Evolutionary conservation across 805 yeast genomes (phyloP).

Genomic region (Starmerella lactis-condensi): DNA sequence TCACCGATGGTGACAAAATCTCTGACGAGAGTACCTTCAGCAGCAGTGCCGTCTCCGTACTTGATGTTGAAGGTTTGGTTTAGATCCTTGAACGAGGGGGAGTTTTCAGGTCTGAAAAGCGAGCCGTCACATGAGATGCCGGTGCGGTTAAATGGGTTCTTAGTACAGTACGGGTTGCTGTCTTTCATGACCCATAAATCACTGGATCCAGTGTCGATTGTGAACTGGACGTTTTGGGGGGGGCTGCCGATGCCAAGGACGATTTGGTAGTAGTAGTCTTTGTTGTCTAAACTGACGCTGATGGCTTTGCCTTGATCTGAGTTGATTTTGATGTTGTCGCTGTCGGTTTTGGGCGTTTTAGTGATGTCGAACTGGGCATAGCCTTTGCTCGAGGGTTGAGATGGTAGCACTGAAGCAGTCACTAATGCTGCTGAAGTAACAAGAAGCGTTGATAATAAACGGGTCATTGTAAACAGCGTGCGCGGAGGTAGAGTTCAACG

Average conservation of each 20-base stretch:
- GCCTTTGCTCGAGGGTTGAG: too few species aligned
- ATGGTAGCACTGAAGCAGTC: too few species aligned
- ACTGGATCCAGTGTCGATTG: conserved; percentile 56
- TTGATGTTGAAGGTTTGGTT: conserved; percentile 14
- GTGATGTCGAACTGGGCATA: conserved; percentile 6
- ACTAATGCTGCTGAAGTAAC: too few species aligned
- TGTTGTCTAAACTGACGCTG: conserved; percentile 5
- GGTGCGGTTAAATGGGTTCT: conserved; percentile 9
- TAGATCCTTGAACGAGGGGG: conserved; percentile 16
- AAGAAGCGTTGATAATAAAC: too few species aligned
- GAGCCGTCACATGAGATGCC: conserved; percentile 10
- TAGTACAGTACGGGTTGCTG: conserved; percentile 10
- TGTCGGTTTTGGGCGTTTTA: conserved; percentile 1
- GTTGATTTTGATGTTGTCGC: conserved; percentile 2
- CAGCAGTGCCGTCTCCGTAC: conserved; percentile 31
- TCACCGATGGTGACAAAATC: conserved; percentile 39
- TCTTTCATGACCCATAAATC: conserved; percentile 40
- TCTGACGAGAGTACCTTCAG: conserved; percentile 28
- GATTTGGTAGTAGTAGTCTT: conserved; percentile 15
- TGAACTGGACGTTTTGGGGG: conserved; percentile 31
- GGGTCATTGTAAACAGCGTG: too few species aligned
- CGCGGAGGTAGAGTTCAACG: too few species aligned
- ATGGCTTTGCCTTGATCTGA: background rate
- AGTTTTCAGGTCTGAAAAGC: conserved; percentile 18
- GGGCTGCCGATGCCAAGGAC: conserved; percentile 33